phyloP scores from a whole-genome alignment of 2,329 filamentous ascomycete species.

The Fusarium sp. region DNA sequence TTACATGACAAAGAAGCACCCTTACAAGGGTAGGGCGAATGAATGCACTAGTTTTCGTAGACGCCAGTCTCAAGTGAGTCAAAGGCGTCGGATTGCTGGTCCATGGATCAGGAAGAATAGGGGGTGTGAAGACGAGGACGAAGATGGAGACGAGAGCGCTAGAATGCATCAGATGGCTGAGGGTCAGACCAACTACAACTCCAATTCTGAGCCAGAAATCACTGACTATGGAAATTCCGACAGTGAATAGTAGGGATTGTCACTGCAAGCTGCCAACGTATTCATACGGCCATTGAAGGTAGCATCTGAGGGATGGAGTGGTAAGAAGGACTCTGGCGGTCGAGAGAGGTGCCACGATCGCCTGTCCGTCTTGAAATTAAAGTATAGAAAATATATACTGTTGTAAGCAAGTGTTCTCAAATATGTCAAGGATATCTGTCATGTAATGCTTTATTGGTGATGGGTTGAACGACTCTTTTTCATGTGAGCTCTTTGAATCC shows the following conservation, averaged over 20 bases:
- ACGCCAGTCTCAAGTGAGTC: too few species aligned
- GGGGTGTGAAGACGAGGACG: too few species aligned
- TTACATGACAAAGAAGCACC: not conserved
- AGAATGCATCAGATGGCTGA: fast-evolving
- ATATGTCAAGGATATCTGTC: not conserved
- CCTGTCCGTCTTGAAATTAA: not conserved
- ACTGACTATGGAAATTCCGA: fast-evolving
- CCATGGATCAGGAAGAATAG: too few species aligned
- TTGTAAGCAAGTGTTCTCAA: fast-evolving
- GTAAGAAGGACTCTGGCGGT: not conserved
- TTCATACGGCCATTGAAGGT: fast-evolving
- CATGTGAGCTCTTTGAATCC: not conserved
- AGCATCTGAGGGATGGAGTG: not conserved
- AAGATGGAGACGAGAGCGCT: not conserved
- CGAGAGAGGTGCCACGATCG: not conserved
- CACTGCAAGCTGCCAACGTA: not conserved
- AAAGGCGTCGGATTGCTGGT: too few species aligned
- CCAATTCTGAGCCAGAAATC: not conserved
- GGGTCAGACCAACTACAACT: not conserved
- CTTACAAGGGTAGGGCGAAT: not conserved
- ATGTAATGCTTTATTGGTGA: not conserved
- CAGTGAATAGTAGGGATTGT: not conserved
- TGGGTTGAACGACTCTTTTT: too few species aligned
- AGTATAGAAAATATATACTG: not conserved
- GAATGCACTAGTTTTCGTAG: not conserved